phyloP scores from a whole-genome alignment of 352 stramenopile species.

The Phytophthora agathidicida region DNA sequence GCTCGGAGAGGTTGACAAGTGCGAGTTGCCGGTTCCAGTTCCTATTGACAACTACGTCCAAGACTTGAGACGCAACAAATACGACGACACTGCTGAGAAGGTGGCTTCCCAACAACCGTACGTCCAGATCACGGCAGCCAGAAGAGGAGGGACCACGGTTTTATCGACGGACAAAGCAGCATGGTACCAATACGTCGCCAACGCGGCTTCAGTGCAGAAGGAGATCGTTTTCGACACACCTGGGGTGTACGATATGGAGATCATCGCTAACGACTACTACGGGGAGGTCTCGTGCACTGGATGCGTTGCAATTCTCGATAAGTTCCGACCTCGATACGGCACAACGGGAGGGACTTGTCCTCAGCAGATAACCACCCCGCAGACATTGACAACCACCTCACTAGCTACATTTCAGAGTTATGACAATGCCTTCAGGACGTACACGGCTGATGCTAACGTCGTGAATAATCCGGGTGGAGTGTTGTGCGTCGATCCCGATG shows the following conservation, averaged over 20 bases:
- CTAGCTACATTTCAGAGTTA: neutral
- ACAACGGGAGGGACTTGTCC: neutral
- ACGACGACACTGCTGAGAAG: constrained; percentile 1
- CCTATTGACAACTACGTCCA: constrained; percentile 28
- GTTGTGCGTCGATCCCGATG: neutral
- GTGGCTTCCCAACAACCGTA: constrained; percentile 1
- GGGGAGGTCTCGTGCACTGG: constrained; percentile 12
- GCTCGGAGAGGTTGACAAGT: neutral
- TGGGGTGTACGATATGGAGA: constrained; percentile 28
- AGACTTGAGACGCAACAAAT: constrained; percentile 14
- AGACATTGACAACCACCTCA: constrained; percentile 2
- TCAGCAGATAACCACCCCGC: neutral
- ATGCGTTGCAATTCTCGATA: constrained; percentile 33
- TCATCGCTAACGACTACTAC: constrained; percentile 32
- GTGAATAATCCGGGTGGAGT: constrained; percentile 8
- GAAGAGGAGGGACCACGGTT: neutral
- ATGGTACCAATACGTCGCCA: constrained; percentile 8
- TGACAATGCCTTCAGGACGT: constrained; percentile 1
- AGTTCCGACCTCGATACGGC: constrained; percentile 13
- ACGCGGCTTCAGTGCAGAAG: constrained; percentile 6
- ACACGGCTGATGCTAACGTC: constrained; percentile 5
- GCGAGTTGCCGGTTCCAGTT: constrained; percentile 5
- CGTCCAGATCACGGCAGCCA: constrained; percentile 3
- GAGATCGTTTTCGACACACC: constrained; percentile 21
- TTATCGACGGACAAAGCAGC: neutral